phyloP scores from a whole-genome alignment of 2,329 filamentous ascomycete species.

The Pseudogymnoascus sp. region DNA sequence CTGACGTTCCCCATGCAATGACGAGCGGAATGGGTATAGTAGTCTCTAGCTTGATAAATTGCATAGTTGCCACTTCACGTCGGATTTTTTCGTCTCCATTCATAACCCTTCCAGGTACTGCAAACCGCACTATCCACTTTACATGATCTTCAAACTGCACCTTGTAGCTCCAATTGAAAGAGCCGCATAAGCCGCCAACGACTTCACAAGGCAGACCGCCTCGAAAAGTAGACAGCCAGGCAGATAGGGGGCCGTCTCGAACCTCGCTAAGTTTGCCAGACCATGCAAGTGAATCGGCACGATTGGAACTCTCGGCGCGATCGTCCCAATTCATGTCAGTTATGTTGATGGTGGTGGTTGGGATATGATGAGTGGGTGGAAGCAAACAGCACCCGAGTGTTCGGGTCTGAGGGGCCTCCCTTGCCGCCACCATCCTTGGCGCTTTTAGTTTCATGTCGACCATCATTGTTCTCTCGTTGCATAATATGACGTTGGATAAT shows the following conservation, averaged over 20 bases:
- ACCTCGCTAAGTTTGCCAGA: background rate
- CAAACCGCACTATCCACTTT: slow-evolving; percentile 12
- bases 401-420: background rate
- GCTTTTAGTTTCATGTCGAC: background rate
- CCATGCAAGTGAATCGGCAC: background rate
- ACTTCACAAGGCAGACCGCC: background rate
- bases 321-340: background rate
- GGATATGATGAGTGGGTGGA: background rate
- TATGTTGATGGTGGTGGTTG: background rate
- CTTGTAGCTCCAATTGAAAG: background rate
- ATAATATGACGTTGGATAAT: background rate
- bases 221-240: background rate
- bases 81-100: slow-evolving; percentile 15
- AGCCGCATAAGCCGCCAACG: background rate
- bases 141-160: background rate
- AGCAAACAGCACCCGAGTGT: background rate
- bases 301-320: background rate
- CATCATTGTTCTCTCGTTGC: background rate
- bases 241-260: background rate
- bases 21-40: slow-evolving; percentile 17
- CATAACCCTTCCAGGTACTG: slow-evolving; percentile 14
- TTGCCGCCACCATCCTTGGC: background rate
- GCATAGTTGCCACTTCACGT: slow-evolving; percentile 16
- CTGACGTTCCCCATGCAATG: slow-evolving; percentile 24
- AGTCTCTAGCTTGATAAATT: slow-evolving; percentile 8